phyloP scores from a whole-genome alignment of 345 rosid species.

The Camelina laxa region DNA sequence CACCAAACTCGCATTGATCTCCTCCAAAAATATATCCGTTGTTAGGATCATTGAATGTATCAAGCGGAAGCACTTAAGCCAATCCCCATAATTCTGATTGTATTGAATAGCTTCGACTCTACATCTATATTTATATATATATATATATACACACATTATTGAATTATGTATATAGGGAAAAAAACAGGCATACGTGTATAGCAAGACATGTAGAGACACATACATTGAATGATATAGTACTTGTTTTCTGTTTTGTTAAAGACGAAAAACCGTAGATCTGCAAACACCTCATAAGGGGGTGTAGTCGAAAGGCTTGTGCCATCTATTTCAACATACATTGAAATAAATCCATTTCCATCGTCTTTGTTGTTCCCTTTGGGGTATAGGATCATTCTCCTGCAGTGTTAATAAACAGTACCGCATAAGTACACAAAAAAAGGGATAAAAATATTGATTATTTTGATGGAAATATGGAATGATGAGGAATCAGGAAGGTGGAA shows the following conservation, averaged over 20 bases:
- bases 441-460: no score
- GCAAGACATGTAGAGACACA: no score
- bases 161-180: no score
- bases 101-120: not conserved
- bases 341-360: conserved; percentile 6
- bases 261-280: no score
- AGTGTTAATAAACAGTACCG: no score
- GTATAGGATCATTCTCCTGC: conserved; percentile 18
- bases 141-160: no score
- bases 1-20: conserved; percentile 28
- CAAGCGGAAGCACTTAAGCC: not conserved
- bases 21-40: conserved; percentile 12
- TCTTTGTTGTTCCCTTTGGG: conserved; percentile 13
- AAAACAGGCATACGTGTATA: no score
- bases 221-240: no score
- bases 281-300: no score
- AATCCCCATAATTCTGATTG: not conserved
- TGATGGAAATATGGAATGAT: not conserved
- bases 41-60: conserved; percentile 3
- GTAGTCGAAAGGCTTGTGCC: no score
- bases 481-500: not conserved
- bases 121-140: no score
- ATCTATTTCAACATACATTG: conserved; percentile 25
- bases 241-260: no score
- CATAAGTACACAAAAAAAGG: not conserved